These are phyloP conservation scores for Hebeloma cylindrosporum DNA, from an alignment of 768 basidiomycete genomes.

Conservation along the genomic window DNA sequence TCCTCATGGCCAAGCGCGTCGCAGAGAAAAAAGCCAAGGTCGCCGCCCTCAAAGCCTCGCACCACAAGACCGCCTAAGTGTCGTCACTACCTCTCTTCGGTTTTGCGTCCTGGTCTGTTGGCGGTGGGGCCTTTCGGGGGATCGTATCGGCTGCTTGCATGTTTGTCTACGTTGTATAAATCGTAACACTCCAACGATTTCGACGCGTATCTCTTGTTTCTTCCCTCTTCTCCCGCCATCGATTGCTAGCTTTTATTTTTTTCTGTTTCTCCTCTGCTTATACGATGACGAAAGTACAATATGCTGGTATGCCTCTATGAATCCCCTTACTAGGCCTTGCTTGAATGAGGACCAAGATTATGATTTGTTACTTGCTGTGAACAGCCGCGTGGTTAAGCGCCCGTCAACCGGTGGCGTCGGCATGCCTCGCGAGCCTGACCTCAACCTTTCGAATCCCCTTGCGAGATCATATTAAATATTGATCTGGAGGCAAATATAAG, in stretches of 20 bases:
- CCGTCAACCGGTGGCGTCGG: too few species aligned
- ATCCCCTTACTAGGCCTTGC: too few species aligned
- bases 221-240: conserved; percentile 9
- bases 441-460: too few species aligned
- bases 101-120: conserved; percentile 8
- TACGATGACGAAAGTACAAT: conserved; percentile 8
- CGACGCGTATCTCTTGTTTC: conserved; percentile 8
- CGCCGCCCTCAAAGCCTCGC: conserved; percentile 84
- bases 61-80: conserved; percentile 39
- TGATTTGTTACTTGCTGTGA: too few species aligned
- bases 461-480: too few species aligned
- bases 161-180: conserved; percentile 11
- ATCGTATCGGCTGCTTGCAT: conserved; percentile 14
- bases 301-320: conserved; percentile 18
- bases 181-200: conserved; percentile 8
- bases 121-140: conserved; percentile 8
- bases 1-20: conserved; percentile 82
- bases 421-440: too few species aligned
- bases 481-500: too few species aligned
- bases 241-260: conserved; percentile 11
- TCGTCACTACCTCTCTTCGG: conserved; percentile 2
- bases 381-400: too few species aligned
- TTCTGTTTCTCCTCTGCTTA: background rate
- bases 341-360: too few species aligned
- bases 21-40: conserved; percentile 92